Percentiles rank a stretch among this genome's conserved stretches.
These are phyloP conservation scores for Hygrophorus pudorinus DNA, from an alignment of 768 basidiomycete species.

Conservation along the genomic window DNA sequence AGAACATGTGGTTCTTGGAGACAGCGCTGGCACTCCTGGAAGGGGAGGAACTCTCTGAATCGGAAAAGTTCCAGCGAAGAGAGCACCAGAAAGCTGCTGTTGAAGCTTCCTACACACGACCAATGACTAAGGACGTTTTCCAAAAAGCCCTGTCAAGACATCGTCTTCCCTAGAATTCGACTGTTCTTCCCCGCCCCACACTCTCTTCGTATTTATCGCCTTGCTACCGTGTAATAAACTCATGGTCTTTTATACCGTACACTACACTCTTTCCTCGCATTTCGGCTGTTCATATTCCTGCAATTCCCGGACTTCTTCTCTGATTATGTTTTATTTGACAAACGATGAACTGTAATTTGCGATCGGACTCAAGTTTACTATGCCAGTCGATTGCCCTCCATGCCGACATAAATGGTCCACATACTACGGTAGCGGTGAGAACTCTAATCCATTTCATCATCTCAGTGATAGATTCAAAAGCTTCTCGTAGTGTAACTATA, in stretches of 20 bases:
- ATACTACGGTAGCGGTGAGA: no score
- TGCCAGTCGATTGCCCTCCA: no score
- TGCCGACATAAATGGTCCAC: no score
- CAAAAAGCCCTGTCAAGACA: not conserved
- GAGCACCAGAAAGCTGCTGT: constrained; percentile 15
- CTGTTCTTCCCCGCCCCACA: not conserved
- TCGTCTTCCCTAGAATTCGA: not conserved
- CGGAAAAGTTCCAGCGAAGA: constrained; percentile 28
- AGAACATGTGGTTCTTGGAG: constrained; percentile 93
- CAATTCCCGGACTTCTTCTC: not conserved
- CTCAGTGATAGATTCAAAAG: no score
- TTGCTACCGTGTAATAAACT: not conserved
- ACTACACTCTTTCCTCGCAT: not conserved
- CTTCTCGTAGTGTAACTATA: no score
- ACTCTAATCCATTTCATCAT: no score
- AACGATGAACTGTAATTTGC: no score
- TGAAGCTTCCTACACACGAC: not conserved
- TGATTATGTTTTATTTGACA: not conserved
- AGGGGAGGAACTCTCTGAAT: constrained; percentile 59
- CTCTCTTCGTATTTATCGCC: not conserved
- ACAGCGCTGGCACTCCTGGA: constrained; percentile 83
- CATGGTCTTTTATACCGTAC: not conserved
- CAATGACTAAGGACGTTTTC: no score
- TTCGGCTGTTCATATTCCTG: not conserved
- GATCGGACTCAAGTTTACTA: no score